Conservation (phyloP, 2,329 filamentous ascomycete species). For the Stagonosporopsis chrysanthemi region DNA sequence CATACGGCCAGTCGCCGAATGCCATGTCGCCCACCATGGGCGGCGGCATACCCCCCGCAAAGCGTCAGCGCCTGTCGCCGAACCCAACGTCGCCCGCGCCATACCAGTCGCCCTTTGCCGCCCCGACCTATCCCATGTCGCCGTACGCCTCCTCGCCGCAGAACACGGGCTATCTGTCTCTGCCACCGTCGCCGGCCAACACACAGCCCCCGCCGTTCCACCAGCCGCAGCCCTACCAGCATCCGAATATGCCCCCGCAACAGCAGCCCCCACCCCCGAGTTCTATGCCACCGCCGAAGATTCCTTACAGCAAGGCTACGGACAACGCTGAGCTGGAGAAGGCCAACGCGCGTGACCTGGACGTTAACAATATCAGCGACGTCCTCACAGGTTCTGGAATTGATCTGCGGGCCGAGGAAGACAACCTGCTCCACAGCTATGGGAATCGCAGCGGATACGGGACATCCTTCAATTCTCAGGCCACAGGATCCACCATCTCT, state of each 20-base stretch:
- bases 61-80: slow-evolving; percentile 75
- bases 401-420: slow-evolving; percentile 85
- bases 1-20: slow-evolving; percentile 60
- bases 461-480: slow-evolving; percentile 55
- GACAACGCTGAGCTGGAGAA: slow-evolving; percentile 56
- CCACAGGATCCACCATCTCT: slow-evolving; percentile 44
- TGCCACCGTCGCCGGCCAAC: slow-evolving; percentile 42
- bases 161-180: slow-evolving; percentile 35
- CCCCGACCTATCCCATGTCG: slow-evolving; percentile 56
- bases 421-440: slow-evolving; percentile 75
- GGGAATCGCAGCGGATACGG: slow-evolving; percentile 57
- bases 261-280: slow-evolving; percentile 34
- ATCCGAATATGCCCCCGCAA: slow-evolving; percentile 28
- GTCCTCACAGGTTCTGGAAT: slow-evolving; percentile 85
- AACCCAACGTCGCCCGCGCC: slow-evolving; percentile 67
- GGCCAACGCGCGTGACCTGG: slow-evolving; percentile 64
- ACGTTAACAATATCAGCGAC: slow-evolving; percentile 79
- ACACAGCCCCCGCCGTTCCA: slow-evolving; percentile 53
- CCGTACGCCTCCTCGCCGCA: slow-evolving; percentile 50
- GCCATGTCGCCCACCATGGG: slow-evolving; percentile 56
- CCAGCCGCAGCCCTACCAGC: slow-evolving; percentile 59
- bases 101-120: slow-evolving; percentile 45
- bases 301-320: slow-evolving; percentile 59
- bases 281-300: slow-evolving; percentile 69
- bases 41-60: slow-evolving; percentile 67